Percentiles rank a stretch among this genome's conserved stretches.
These are phyloP conservation scores for Haematococcus lacustris DNA, from an alignment of 139 green algal genomes.

Conservation along the genomic window DNA sequence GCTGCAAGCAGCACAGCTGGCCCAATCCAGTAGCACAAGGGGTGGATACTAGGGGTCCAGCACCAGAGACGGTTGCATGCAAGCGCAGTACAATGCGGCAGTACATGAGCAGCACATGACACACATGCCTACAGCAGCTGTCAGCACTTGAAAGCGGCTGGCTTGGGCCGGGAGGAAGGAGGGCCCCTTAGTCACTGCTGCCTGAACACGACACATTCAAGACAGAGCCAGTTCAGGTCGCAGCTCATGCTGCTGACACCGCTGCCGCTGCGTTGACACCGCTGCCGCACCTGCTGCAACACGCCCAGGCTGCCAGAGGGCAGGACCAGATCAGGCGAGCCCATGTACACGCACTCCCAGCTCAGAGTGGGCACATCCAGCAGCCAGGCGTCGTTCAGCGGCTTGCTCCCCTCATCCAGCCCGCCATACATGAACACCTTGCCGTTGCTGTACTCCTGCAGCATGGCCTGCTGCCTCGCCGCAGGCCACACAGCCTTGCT, in stretches of 20 bases:
- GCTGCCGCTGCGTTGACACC: not conserved
- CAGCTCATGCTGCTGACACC: not conserved
- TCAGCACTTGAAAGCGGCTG: too few species aligned
- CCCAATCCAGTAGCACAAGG: not conserved
- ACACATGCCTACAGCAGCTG: too few species aligned
- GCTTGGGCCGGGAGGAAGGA: too few species aligned
- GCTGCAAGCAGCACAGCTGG: not conserved
- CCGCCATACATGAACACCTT: slow-evolving; percentile 74
- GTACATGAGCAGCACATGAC: too few species aligned
- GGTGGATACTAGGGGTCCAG: too few species aligned
- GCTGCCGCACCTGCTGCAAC: slow-evolving; percentile 11
- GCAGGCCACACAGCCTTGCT: slow-evolving; percentile 8
- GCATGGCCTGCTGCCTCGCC: slow-evolving; percentile 23
- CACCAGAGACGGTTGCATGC: too few species aligned
- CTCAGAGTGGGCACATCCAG: slow-evolving; percentile 44
- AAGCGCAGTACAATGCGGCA: too few species aligned
- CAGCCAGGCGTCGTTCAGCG: slow-evolving; percentile 65
- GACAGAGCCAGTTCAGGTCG: too few species aligned
- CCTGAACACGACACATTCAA: too few species aligned
- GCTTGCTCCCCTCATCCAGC: slow-evolving; percentile 38
- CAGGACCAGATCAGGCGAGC: slow-evolving; percentile 24
- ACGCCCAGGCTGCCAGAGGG: slow-evolving; percentile 26
- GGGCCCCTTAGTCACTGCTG: too few species aligned
- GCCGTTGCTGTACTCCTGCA: slow-evolving; percentile 38
- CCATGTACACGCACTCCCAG: slow-evolving; percentile 59